Evolutionary conservation across 1,139 yeast genomes (phyloP).

Genomic region (Yamadazyma jaroonii): DNA sequence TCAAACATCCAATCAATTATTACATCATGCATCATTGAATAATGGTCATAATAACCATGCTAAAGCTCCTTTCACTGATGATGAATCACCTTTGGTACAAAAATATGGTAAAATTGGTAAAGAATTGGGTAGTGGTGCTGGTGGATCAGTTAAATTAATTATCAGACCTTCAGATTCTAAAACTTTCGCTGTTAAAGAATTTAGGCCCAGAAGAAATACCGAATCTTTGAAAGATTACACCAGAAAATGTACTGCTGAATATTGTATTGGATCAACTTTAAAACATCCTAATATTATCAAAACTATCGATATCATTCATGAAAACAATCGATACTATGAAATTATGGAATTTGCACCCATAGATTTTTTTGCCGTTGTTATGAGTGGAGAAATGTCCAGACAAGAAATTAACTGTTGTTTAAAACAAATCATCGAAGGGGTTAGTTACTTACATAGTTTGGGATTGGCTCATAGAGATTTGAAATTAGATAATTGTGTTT

Average conservation of each 20-base stretch:
- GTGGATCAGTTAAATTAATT: conserved; percentile 90
- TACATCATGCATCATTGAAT: conserved; percentile 36
- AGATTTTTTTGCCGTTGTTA: conserved; percentile 94
- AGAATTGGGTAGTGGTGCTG: conserved; percentile 95
- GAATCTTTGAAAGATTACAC: conserved; percentile 89
- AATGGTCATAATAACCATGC: conserved; percentile 16
- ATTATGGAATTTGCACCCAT: conserved; percentile 98
- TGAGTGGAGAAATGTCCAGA: conserved; percentile 90
- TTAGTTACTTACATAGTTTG: conserved; percentile 76
- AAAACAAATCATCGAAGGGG: conserved; percentile 83
- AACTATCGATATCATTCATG: conserved; percentile 88
- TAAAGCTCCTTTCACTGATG: conserved; percentile 46
- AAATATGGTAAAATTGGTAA: conserved; percentile 90
- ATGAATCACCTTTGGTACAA: conserved; percentile 66
- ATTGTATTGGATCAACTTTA: conserved; percentile 92
- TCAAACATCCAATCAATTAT: conserved; percentile 43
- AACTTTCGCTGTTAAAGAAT: conserved; percentile 95
- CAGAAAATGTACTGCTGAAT: conserved; percentile 94
- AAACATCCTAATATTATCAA: conserved; percentile 94
- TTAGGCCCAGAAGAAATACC: conserved; percentile 78
- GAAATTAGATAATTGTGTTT: conserved; percentile 92
- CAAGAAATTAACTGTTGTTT: conserved; percentile 87
- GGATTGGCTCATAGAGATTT: conserved; percentile 96
- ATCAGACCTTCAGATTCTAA: conserved; percentile 77
- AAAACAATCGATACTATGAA: conserved; percentile 82